A percentile compares a stretch with the other conserved stretches of the same genome.
These are phyloP conservation scores for Trichoderma oligosporum DNA, from an alignment of 2,329 filamentous ascomycete genomes.

Conservation along the genomic window DNA sequence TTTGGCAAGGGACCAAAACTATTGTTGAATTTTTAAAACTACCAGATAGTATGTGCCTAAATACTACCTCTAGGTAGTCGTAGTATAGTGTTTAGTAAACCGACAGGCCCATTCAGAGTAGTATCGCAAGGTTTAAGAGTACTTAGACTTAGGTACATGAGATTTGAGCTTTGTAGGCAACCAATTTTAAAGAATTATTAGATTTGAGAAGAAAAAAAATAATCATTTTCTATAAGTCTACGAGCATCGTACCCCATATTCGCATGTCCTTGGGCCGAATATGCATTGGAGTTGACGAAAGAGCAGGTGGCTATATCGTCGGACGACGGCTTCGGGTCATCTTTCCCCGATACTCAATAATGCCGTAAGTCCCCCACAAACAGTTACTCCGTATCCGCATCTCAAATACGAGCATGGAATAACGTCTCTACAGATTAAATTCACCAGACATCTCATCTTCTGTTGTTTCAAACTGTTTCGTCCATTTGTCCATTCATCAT, in stretches of 20 bases:
- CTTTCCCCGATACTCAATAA: slow-evolving; percentile 16
- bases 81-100: no score
- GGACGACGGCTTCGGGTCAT: slow-evolving; percentile 24
- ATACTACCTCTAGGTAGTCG: no score
- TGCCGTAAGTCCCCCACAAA: slow-evolving; percentile 5
- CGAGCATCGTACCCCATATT: not conserved
- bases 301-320: not conserved
- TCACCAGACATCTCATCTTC: not conserved
- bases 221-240: no score
- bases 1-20: no score
- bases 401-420: not conserved
- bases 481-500: not conserved
- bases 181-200: no score
- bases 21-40: no score
- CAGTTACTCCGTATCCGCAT: not conserved
- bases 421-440: not conserved
- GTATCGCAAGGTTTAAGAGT: no score
- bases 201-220: no score
- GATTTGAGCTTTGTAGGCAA: no score
- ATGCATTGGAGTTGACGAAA: not conserved
- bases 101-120: no score
- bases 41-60: no score
- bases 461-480: not conserved
- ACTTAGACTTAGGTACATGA: no score
- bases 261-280: not conserved